Percentiles rank a stretch among this genome's conserved stretches.
These are phyloP conservation scores for Skeletonema potamos DNA, from an alignment of 108 stramenopile genomes.

Conservation along the genomic window DNA sequence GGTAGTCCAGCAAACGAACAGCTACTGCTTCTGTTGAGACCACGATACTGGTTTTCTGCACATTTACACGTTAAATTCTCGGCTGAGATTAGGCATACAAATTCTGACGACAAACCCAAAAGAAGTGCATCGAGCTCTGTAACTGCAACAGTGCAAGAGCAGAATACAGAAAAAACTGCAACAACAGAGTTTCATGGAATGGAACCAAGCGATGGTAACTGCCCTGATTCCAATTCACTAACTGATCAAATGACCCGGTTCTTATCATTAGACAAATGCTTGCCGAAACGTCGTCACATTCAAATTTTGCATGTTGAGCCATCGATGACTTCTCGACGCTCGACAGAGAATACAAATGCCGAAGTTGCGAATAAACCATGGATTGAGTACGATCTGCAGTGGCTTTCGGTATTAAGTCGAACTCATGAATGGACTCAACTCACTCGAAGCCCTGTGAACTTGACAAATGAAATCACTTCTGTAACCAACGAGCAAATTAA, in stretches of 20 bases:
- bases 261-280: slow-evolving; percentile 96
- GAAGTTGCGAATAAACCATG: slow-evolving; percentile 19
- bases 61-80: slow-evolving; percentile 97
- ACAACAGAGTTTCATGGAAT: slow-evolving; percentile 55
- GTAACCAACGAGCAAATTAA: slow-evolving; percentile 48
- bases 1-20: slow-evolving; percentile 90
- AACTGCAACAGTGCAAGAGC: background rate
- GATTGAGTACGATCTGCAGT: slow-evolving; percentile 83
- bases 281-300: slow-evolving; percentile 91
- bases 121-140: slow-evolving; percentile 9
- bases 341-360: background rate
- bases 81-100: slow-evolving; percentile 77
- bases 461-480: slow-evolving; percentile 24
- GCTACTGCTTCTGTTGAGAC: slow-evolving; percentile 81
- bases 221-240: slow-evolving; percentile 38
- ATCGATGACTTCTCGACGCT: slow-evolving; percentile 3
- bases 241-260: slow-evolving; percentile 91
- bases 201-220: slow-evolving; percentile 55
- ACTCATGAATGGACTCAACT: slow-evolving; percentile 63
- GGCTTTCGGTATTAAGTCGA: slow-evolving; percentile 81
- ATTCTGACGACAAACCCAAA: background rate
- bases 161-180: background rate
- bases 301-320: slow-evolving; percentile 78
- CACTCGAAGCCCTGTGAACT: slow-evolving; percentile 23
- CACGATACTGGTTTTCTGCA: slow-evolving; percentile 95